Evolutionary conservation across 1,284 basidiomycete species (phyloP).

Genomic region (Marasmius fiardii): DNA sequence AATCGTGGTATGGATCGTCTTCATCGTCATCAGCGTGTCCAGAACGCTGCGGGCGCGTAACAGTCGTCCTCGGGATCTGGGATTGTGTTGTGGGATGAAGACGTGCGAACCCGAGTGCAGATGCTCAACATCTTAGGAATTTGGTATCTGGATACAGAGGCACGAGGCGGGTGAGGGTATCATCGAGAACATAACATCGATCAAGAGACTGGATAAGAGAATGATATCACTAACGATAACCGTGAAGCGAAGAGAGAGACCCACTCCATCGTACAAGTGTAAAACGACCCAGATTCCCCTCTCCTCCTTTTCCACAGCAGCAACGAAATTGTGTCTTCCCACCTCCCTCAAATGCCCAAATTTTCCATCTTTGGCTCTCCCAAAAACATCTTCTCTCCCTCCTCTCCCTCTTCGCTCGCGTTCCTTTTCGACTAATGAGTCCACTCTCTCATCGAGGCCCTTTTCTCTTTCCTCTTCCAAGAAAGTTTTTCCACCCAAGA

Average conservation of each 20-base stretch:
- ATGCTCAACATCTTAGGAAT: conserved; percentile 74
- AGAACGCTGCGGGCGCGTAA: conserved; percentile 6
- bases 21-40: conserved; percentile 34
- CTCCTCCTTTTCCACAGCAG: conserved; percentile 74
- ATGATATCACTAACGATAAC: neutral
- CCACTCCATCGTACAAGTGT: conserved; percentile 80
- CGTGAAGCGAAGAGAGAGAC: conserved; percentile 28
- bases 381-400: conserved; percentile 39
- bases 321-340: conserved; percentile 68
- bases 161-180: conserved; percentile 65
- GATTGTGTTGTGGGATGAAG: conserved; percentile 21
- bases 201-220: conserved; percentile 56
- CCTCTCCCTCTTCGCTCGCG: conserved; percentile 28
- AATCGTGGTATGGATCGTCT: conserved; percentile 42
- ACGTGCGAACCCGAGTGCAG: conserved; percentile 73
- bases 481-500: conserved; percentile 19
- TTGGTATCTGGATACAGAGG: conserved; percentile 70
- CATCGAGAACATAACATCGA: conserved; percentile 70
- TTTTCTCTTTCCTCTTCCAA: conserved; percentile 53
- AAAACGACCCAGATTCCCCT: conserved; percentile 73
- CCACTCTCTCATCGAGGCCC: conserved; percentile 41
- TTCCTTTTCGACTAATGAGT: conserved; percentile 39
- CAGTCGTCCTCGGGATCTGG: conserved; percentile 13
- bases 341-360: conserved; percentile 85
- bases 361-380: conserved; percentile 44